Conservation (phyloP, 306 rosid genomes). For the Rosa chinensis region DNA sequence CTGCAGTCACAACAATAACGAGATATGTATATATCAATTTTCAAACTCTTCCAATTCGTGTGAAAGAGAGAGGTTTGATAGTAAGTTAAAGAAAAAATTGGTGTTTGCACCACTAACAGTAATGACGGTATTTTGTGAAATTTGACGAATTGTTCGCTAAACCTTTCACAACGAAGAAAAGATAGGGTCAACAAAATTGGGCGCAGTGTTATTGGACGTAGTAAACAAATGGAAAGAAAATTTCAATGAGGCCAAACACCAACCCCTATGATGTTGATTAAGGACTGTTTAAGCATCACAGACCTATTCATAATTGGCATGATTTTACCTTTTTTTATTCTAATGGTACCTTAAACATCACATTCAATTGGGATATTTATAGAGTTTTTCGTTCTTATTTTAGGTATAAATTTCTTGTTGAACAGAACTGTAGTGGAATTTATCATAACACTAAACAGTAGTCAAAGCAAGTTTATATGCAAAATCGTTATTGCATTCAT, state of each 20-base stretch:
- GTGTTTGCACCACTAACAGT: neutral
- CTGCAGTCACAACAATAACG: neutral
- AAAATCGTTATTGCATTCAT: neutral
- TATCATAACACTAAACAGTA: neutral
- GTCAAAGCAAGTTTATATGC: neutral
- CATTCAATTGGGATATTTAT: neutral
- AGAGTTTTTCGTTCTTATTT: neutral
- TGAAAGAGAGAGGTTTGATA: neutral
- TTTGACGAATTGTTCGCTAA: constrained; percentile 24
- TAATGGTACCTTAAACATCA: neutral
- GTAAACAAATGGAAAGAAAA: neutral
- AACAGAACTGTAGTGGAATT: neutral
- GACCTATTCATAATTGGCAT: neutral
- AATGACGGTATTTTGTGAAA: neutral
- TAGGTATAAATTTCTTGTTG: neutral
- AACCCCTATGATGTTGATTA: neutral
- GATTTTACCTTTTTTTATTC: neutral
- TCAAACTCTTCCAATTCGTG: neutral
- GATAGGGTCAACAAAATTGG: constrained; percentile 48
- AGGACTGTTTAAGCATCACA: neutral
- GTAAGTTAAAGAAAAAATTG: neutral
- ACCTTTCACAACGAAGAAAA: neutral
- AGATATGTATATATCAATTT: neutral
- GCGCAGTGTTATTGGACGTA: constrained; percentile 23
- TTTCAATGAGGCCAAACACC: neutral